Evolutionary conservation across 768 basidiomycete genomes (phyloP).

Genomic region (Boletellus ananiceps): DNA sequence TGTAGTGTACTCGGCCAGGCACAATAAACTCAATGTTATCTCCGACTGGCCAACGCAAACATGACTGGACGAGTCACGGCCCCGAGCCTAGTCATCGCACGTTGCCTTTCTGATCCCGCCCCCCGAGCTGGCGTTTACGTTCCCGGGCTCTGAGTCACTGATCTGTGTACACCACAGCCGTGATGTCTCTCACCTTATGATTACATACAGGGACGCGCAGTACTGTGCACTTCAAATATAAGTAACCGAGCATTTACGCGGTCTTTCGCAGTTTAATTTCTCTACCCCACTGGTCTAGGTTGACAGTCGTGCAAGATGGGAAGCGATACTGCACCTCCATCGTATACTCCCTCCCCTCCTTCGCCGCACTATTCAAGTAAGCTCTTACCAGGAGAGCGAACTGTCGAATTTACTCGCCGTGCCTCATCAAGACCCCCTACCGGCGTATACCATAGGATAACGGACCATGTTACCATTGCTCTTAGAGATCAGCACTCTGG

Average conservation of each 20-base stretch:
- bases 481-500: slow-evolving; percentile 23
- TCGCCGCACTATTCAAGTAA: slow-evolving; percentile 53
- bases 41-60: neutral
- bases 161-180: no score
- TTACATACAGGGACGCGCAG: no score
- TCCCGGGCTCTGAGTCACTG: no score
- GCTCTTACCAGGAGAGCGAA: slow-evolving; percentile 46
- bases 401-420: slow-evolving; percentile 42
- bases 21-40: no score
- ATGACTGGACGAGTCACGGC: neutral
- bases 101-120: neutral
- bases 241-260: no score
- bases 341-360: slow-evolving; percentile 49
- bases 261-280: neutral
- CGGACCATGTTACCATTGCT: slow-evolving; percentile 22
- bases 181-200: no score
- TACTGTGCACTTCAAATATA: no score
- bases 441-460: slow-evolving; percentile 29
- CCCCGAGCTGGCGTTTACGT: no score
- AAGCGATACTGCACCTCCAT: slow-evolving; percentile 40
- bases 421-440: slow-evolving; percentile 1
- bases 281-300: no score
- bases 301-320: slow-evolving; percentile 4
- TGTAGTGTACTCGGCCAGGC: neutral
- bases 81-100: neutral